Percentiles rank a stretch among this genome's conserved stretches.
Conservation (phyloP, 2,329 filamentous ascomycete genomes). For the Furcasterigmium sp. region DNA sequence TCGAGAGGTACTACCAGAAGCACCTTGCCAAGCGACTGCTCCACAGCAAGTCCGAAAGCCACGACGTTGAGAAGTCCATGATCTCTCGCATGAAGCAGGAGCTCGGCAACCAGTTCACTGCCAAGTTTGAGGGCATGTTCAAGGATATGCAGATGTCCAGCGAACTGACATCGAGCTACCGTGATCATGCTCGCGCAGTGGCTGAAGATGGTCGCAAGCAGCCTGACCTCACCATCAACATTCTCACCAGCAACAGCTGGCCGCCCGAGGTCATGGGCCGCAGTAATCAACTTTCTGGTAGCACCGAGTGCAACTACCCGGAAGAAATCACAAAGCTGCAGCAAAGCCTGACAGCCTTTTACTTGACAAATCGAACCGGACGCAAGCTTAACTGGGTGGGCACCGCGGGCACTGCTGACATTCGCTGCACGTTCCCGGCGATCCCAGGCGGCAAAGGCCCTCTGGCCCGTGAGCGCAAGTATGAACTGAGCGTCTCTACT, state of each 20-base stretch:
- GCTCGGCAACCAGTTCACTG: conserved; percentile 88
- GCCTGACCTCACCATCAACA: conserved; percentile 76
- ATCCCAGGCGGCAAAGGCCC: conserved; percentile 62
- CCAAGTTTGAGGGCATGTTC: conserved; percentile 95
- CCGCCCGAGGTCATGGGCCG: conserved; percentile 81
- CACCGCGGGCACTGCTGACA: conserved; percentile 71
- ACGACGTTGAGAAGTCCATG: conserved; percentile 92
- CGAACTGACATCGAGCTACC: conserved; percentile 75
- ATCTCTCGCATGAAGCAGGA: conserved; percentile 96
- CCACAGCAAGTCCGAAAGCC: conserved; percentile 83
- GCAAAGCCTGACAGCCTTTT: conserved; percentile 83
- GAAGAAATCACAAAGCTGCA: conserved; percentile 68
- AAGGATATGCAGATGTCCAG: conserved; percentile 88
- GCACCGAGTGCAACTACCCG: conserved; percentile 65
- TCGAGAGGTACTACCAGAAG: conserved; percentile 97
- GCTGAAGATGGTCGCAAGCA: conserved; percentile 46
- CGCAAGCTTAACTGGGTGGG: conserved; percentile 80
- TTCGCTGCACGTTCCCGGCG: conserved; percentile 73
- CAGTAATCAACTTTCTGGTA: conserved; percentile 43
- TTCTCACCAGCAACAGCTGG: conserved; percentile 94
- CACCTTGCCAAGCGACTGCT: conserved; percentile 84
- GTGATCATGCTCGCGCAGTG: conserved; percentile 54
- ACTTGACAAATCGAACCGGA: conserved; percentile 80
- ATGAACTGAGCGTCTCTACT: conserved; percentile 89
- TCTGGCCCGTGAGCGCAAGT: conserved; percentile 61